These are phyloP conservation scores for Nothophoma quercina DNA, from an alignment of 2,329 filamentous ascomycete species.

Conservation along the genomic window DNA sequence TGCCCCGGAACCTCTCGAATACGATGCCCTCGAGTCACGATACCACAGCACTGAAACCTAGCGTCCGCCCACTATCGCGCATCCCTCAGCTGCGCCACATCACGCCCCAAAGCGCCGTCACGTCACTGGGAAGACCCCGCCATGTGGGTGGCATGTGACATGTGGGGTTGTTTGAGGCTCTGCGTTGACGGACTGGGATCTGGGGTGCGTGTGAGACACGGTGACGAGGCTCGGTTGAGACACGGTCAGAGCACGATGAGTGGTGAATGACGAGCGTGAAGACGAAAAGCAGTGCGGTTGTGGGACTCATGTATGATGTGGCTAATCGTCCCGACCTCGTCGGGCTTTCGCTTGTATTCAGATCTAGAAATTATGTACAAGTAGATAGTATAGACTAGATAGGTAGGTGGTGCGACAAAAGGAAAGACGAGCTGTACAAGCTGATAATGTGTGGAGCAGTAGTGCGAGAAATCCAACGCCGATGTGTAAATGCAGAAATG, in stretches of 20 bases:
- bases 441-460: no score
- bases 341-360: neutral
- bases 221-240: neutral
- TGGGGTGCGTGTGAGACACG: neutral
- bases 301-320: no score
- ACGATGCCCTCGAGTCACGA: neutral
- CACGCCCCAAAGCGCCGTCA: neutral
- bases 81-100: neutral
- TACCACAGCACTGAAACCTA: constrained; percentile 10
- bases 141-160: neutral
- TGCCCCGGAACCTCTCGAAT: neutral
- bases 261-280: no score
- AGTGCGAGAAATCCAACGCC: neutral
- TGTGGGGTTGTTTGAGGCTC: constrained; percentile 2
- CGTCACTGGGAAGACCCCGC: neutral
- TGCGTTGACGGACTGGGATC: neutral
- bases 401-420: neutral
- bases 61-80: neutral
- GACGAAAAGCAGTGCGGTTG: no score
- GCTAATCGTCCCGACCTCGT: neutral
- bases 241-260: no score
- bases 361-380: constrained; percentile 3
- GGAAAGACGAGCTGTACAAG: neutral
- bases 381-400: neutral
- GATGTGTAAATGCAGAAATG: constrained; percentile 4